Conservation (phyloP, 1,139 yeast species). For the Geotrichum carabidarum region DNA sequence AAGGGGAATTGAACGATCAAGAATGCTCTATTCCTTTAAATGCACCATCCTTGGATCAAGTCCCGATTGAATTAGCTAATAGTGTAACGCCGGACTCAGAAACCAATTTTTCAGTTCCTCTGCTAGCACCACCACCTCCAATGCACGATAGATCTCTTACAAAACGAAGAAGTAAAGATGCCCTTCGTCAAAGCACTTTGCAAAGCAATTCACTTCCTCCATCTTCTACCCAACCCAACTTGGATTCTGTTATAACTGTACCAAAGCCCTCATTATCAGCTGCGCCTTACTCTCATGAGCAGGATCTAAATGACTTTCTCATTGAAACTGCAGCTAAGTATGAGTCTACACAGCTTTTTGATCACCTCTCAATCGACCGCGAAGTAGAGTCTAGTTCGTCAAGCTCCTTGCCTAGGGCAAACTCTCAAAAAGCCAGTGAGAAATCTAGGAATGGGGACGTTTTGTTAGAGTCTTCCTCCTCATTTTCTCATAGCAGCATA, state of each 20-base stretch:
- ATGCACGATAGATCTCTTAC: conserved; percentile 10
- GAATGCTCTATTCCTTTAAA: background rate
- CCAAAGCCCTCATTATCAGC: conserved; percentile 9
- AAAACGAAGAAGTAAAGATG: conserved; percentile 10
- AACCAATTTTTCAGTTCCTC: conserved; percentile 3
- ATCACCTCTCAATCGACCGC: background rate
- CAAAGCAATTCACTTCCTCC: background rate
- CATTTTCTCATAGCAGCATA: no score
- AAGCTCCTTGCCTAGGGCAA: no score
- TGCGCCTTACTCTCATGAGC: background rate
- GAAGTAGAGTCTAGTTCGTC: no score
- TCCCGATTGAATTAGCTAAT: conserved; percentile 9
- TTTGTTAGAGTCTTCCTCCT: no score
- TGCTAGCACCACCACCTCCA: conserved; percentile 13
- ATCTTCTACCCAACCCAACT: background rate
- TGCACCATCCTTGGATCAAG: conserved; percentile 12
- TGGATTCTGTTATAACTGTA: background rate
- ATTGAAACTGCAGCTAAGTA: conserved; percentile 10
- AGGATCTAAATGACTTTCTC: conserved; percentile 9
- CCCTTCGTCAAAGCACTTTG: background rate
- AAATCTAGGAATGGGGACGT: no score
- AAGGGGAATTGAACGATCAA: background rate
- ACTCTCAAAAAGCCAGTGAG: no score
- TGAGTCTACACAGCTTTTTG: conserved; percentile 1
- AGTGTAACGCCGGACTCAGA: background rate